Evolutionary conservation across 768 basidiomycete genomes (phyloP).

Genomic region (Amanita pallidorosea): DNA sequence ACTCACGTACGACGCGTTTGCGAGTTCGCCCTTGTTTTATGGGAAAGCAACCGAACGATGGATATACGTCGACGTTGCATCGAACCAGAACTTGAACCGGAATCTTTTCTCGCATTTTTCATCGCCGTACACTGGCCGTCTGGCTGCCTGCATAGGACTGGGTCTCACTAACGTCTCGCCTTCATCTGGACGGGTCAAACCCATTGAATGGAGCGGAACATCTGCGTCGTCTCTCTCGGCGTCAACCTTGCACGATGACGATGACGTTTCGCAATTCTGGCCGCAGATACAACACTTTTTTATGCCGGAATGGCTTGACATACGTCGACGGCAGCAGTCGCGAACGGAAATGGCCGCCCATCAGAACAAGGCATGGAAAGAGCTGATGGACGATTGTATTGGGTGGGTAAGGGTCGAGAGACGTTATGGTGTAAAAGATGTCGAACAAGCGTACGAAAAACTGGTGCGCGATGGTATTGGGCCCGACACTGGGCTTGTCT

Average conservation of each 20-base stretch:
- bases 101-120: constrained; percentile 31
- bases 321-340: constrained; percentile 38
- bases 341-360: constrained; percentile 32
- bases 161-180: constrained; percentile 51
- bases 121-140: constrained; percentile 20
- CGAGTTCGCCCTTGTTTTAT: constrained; percentile 18
- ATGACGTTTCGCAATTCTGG: constrained; percentile 17
- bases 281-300: constrained; percentile 45
- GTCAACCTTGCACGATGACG: constrained; percentile 6
- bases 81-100: constrained; percentile 39
- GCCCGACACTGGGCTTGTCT: constrained; percentile 48
- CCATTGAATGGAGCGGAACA: constrained; percentile 29
- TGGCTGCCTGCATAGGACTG: constrained; percentile 34
- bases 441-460: constrained; percentile 37
- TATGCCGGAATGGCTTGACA: constrained; percentile 58
- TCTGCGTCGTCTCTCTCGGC: constrained; percentile 8
- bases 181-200: constrained; percentile 19
- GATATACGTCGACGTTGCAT: constrained; percentile 58
- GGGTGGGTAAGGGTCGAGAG: constrained; percentile 45
- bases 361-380: constrained; percentile 50
- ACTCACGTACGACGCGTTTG: constrained; percentile 40
- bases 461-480: constrained; percentile 34
- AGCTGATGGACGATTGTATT: constrained; percentile 42
- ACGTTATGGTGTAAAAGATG: constrained; percentile 33
- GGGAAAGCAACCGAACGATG: constrained; percentile 23